These are phyloP conservation scores for Debaryomyces nepalensis DNA, from an alignment of 1,139 yeast genomes.

Conservation along the genomic window DNA sequence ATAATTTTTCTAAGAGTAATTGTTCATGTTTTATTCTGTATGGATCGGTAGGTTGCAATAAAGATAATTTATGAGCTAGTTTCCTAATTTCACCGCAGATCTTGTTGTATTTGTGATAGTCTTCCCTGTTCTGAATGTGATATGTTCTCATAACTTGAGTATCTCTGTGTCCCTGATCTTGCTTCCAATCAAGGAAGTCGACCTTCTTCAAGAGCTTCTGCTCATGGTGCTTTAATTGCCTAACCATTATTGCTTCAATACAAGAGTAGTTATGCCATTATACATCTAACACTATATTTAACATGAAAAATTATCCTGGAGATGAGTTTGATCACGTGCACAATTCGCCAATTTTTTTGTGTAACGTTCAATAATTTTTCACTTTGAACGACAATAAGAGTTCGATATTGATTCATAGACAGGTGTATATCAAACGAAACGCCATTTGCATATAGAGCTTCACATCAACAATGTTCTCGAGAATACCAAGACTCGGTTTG, in stretches of 20 bases:
- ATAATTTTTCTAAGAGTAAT: constrained; percentile 80
- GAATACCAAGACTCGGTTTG: constrained; percentile 39
- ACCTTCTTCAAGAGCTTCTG: constrained; percentile 93
- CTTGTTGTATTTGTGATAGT: constrained; percentile 90
- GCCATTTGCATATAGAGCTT: background rate
- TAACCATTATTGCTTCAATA: constrained; percentile 62
- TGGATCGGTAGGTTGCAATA: constrained; percentile 85
- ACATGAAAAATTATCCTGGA: constrained; percentile 9
- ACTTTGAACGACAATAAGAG: constrained; percentile 11
- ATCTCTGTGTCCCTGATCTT: constrained; percentile 93
- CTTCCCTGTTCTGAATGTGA: constrained; percentile 93
- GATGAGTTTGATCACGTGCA: constrained; percentile 7
- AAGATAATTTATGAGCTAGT: constrained; percentile 81
- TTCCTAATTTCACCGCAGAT: constrained; percentile 91
- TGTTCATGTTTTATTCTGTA: constrained; percentile 87
- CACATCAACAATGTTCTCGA: constrained; percentile 55
- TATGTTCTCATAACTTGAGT: constrained; percentile 94
- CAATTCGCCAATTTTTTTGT: constrained; percentile 6
- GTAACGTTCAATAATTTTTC: constrained; percentile 12
- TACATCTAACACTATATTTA: background rate
- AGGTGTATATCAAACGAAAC: background rate
- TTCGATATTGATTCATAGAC: constrained; percentile 1
- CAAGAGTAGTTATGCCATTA: background rate
- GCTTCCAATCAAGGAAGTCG: constrained; percentile 97
- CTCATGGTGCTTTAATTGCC: constrained; percentile 93